A percentile compares a stretch with the other conserved stretches of the same genome.
Conservation (phyloP, 345 rosid genomes). For the Chamaenerion angustifolium region DNA sequence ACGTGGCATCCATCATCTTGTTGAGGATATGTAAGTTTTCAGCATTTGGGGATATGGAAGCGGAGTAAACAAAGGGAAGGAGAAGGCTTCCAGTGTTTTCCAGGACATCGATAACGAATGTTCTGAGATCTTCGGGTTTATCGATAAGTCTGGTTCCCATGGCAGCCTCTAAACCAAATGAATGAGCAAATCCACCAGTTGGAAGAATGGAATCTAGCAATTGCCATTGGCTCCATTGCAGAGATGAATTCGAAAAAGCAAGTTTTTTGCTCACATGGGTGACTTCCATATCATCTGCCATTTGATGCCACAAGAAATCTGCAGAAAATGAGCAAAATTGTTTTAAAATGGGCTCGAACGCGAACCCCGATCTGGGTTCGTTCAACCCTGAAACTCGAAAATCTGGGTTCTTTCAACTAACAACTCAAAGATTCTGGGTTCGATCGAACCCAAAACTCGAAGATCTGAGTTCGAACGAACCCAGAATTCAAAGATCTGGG, state of each 20-base stretch:
- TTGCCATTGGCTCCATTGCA: slow-evolving; percentile 92
- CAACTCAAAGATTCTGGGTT: too few relatives aligned
- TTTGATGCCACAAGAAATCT: not conserved
- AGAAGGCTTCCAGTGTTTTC: slow-evolving; percentile 66
- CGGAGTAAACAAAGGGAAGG: slow-evolving; percentile 64
- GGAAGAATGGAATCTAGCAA: slow-evolving; percentile 82
- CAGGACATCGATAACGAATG: slow-evolving; percentile 31
- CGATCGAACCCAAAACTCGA: too few relatives aligned
- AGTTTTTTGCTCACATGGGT: slow-evolving; percentile 2
- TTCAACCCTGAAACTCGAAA: too few relatives aligned
- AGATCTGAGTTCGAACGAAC: too few relatives aligned
- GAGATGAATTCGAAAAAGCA: slow-evolving; percentile 2
- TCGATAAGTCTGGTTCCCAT: slow-evolving; percentile 46
- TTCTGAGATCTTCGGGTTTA: slow-evolving; percentile 32
- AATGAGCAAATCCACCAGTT: slow-evolving; percentile 87
- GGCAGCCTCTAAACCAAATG: slow-evolving; percentile 77
- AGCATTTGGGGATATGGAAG: slow-evolving; percentile 27
- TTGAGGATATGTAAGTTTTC: slow-evolving; percentile 42
- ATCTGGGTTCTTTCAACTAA: too few relatives aligned
- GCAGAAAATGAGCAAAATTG: too few relatives aligned
- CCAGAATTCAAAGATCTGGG: too few relatives aligned
- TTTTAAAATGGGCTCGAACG: too few relatives aligned
- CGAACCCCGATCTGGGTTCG: too few relatives aligned
- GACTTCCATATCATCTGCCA: slow-evolving; percentile 7
- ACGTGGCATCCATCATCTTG: slow-evolving; percentile 41